Conservation (phyloP, 257 asterid species). For the Plantago elongata region DNA sequence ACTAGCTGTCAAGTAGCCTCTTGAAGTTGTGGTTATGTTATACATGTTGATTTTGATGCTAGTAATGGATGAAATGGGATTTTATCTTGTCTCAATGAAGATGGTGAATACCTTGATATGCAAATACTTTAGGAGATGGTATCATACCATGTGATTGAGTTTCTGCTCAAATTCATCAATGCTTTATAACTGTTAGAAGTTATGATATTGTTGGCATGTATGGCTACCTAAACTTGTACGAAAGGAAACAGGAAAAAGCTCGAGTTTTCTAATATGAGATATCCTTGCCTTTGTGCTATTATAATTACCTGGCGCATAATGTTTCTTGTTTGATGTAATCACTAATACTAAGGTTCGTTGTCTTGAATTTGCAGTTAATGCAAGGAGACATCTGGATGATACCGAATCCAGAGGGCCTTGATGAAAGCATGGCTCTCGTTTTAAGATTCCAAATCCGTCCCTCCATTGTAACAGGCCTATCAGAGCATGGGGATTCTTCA, state of each 20-base stretch:
- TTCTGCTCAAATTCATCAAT: not conserved
- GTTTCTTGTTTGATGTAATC: too few species aligned
- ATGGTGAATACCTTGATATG: too few species aligned
- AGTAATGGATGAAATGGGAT: too few species aligned
- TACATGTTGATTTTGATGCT: not conserved
- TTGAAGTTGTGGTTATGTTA: not conserved
- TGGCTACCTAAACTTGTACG: not conserved
- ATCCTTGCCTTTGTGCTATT: too few species aligned
- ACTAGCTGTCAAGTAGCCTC: slow-evolving; percentile 1
- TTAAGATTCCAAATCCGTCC: slow-evolving; percentile 64
- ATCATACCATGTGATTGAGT: too few species aligned
- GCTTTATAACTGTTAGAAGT: not conserved
- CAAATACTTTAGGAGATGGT: too few species aligned
- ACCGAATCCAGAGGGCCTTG: slow-evolving; percentile 58
- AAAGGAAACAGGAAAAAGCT: not conserved
- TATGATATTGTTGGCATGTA: not conserved
- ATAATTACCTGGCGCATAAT: too few species aligned
- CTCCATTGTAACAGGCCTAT: slow-evolving; percentile 32
- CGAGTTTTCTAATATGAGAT: too few species aligned
- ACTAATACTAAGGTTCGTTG: not conserved
- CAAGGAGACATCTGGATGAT: slow-evolving; percentile 85
- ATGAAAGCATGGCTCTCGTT: slow-evolving; percentile 74
- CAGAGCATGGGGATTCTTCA: slow-evolving; percentile 57
- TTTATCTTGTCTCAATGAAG: too few species aligned
- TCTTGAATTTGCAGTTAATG: slow-evolving; percentile 59